Conservation (phyloP, 2,329 filamentous ascomycete genomes). For the Claviceps sp. region DNA sequence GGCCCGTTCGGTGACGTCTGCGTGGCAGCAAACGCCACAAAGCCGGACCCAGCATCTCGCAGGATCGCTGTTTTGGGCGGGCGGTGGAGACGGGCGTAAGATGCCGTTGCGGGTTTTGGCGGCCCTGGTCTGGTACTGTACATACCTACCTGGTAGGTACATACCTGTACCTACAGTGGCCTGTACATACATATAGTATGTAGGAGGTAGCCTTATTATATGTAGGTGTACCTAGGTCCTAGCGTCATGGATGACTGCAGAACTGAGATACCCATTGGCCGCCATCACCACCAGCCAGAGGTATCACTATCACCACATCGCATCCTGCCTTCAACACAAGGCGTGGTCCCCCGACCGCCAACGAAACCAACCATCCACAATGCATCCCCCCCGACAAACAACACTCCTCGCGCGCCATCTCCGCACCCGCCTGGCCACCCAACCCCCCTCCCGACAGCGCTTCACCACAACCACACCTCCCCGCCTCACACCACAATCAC, state of each 20-base stretch:
- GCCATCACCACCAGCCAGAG: neutral
- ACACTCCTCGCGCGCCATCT: constrained; percentile 11
- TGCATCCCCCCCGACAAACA: neutral
- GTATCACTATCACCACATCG: no score
- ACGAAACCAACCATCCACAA: neutral
- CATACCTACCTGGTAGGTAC: neutral
- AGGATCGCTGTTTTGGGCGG: constrained; percentile 5
- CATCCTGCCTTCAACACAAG: neutral
- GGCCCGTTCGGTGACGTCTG: constrained; percentile 1
- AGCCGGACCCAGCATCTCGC: no score
- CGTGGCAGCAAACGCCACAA: neutral
- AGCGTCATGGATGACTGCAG: neutral
- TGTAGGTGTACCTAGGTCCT: no score
- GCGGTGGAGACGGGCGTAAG: constrained; percentile 8
- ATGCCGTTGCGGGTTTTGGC: no score
- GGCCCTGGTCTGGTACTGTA: neutral
- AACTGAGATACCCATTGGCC: neutral
- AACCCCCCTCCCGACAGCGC: neutral
- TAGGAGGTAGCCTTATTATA: no score
- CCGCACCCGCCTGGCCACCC: constrained; percentile 3
- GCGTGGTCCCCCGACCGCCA: no score
- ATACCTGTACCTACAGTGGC: neutral
- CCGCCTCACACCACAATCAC: neutral
- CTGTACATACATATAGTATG: no score
- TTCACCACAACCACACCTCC: neutral